Evolutionary conservation across 257 asterid species (phyloP).

Genomic region (Gentiana macrophylla): DNA sequence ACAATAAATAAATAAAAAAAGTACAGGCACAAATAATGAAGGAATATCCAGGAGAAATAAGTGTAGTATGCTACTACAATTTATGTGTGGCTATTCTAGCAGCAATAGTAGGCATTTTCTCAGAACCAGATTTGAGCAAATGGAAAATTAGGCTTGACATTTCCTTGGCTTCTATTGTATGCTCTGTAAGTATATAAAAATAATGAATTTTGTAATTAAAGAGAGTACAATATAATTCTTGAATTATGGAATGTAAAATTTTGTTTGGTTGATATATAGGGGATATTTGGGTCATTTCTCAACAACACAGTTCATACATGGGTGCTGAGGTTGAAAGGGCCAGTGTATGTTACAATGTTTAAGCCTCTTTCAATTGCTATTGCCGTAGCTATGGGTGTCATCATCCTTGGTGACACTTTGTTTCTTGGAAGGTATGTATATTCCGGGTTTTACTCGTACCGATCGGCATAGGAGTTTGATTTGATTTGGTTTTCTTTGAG

Average conservation of each 20-base stretch:
- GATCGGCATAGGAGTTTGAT: too few species aligned
- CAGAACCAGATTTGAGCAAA: conserved; percentile 37
- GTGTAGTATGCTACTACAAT: conserved; percentile 56
- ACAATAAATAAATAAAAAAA: too few species aligned
- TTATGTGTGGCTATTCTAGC: conserved; percentile 55
- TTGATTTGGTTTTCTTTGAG: neutral
- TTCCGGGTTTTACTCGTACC: too few species aligned
- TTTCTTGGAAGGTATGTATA: conserved; percentile 62
- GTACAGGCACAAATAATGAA: conserved; percentile 59
- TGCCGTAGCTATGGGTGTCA: conserved; percentile 74
- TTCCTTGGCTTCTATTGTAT: conserved; percentile 45
- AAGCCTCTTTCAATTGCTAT: conserved; percentile 70
- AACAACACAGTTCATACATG: conserved; percentile 58
- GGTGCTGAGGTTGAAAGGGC: conserved; percentile 70
- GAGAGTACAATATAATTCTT: neutral
- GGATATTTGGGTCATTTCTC: conserved; percentile 41
- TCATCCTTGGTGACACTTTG: conserved; percentile 67
- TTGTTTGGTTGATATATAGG: neutral
- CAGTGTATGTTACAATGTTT: conserved; percentile 74
- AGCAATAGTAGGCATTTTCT: conserved; percentile 37
- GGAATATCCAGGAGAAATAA: conserved; percentile 36
- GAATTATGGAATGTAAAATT: too few species aligned
- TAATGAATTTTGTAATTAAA: neutral
- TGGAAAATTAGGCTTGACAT: conserved; percentile 49
- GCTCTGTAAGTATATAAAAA: conserved; percentile 2